These are phyloP conservation scores for Jacaranda mimosifolia DNA, from an alignment of 257 asterid species.

Conservation along the genomic window DNA sequence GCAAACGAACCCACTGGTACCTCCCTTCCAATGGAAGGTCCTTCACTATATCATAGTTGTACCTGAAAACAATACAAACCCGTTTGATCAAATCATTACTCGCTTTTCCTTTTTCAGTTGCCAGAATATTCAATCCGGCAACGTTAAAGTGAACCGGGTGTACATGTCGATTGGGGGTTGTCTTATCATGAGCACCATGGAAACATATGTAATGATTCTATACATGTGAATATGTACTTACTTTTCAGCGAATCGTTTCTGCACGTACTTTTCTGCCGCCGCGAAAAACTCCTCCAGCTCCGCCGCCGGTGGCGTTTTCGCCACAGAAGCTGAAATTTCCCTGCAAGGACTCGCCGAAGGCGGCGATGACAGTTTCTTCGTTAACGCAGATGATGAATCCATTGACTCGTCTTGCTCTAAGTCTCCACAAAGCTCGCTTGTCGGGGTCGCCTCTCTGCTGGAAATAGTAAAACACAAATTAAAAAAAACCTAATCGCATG, in stretches of 20 bases:
- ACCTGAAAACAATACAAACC: slow-evolving; percentile 51
- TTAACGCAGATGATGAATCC: slow-evolving; percentile 33
- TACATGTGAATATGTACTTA: slow-evolving; percentile 45
- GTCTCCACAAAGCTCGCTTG: slow-evolving; percentile 43
- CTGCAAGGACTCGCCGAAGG: slow-evolving; percentile 7
- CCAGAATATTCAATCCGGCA: background rate
- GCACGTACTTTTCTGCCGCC: slow-evolving; percentile 59
- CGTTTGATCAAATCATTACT: slow-evolving; percentile 16
- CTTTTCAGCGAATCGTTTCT: slow-evolving; percentile 66
- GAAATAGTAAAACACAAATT: background rate
- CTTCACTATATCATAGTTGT: slow-evolving; percentile 69
- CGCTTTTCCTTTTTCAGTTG: slow-evolving; percentile 4
- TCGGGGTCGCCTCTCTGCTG: slow-evolving; percentile 45
- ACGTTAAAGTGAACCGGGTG: slow-evolving; percentile 16
- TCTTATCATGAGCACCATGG: slow-evolving; percentile 31
- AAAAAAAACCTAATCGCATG: slow-evolving; percentile 10
- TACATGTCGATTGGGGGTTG: slow-evolving; percentile 5
- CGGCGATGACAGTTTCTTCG: slow-evolving; percentile 34
- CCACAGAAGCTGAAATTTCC: slow-evolving; percentile 18
- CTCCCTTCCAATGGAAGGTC: slow-evolving; percentile 74
- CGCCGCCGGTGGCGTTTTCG: slow-evolving; percentile 51
- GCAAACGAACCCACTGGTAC: slow-evolving; percentile 67
- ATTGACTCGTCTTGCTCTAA: slow-evolving; percentile 18
- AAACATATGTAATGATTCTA: slow-evolving; percentile 30
- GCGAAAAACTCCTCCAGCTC: slow-evolving; percentile 81